These are phyloP conservation scores for Fusarium setosum DNA, from an alignment of 2,329 filamentous ascomycete genomes.

Conservation along the genomic window DNA sequence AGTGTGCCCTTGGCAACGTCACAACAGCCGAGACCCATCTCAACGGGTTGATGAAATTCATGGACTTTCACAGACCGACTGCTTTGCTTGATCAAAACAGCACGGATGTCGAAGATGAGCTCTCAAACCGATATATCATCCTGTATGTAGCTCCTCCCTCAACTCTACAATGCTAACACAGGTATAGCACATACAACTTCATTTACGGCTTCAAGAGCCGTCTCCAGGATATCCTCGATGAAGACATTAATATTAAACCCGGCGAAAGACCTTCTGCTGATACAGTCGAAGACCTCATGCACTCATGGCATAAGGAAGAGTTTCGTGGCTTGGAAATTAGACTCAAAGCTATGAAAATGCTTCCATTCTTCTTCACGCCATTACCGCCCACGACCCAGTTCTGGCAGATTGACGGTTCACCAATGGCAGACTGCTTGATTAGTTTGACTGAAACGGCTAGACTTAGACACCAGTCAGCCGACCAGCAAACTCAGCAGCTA, in stretches of 20 bases:
- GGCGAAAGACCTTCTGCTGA: background rate
- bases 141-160: slow-evolving; percentile 4
- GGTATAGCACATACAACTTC: slow-evolving; percentile 31
- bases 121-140: slow-evolving; percentile 30
- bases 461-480: background rate
- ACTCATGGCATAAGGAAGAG: slow-evolving; percentile 30
- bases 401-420: slow-evolving; percentile 12
- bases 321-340: slow-evolving; percentile 7
- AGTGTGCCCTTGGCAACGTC: slow-evolving; percentile 35
- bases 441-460: slow-evolving; percentile 8
- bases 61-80: slow-evolving; percentile 28
- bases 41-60: slow-evolving; percentile 31
- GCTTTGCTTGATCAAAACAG: background rate
- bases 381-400: slow-evolving; percentile 7
- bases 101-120: slow-evolving; percentile 23
- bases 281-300: slow-evolving; percentile 19
- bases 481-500: background rate
- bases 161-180: rapidly evolving
- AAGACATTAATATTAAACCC: background rate
- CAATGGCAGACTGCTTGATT: slow-evolving; percentile 11
- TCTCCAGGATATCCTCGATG: slow-evolving; percentile 20
- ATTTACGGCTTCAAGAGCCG: slow-evolving; percentile 38
- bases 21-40: slow-evolving; percentile 29
- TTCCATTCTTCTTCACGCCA: slow-evolving; percentile 31
- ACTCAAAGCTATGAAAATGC: slow-evolving; percentile 25